Base-by-base conservation (phyloP, 345 rosid species). In the Odontarrhena argentea region DNA sequence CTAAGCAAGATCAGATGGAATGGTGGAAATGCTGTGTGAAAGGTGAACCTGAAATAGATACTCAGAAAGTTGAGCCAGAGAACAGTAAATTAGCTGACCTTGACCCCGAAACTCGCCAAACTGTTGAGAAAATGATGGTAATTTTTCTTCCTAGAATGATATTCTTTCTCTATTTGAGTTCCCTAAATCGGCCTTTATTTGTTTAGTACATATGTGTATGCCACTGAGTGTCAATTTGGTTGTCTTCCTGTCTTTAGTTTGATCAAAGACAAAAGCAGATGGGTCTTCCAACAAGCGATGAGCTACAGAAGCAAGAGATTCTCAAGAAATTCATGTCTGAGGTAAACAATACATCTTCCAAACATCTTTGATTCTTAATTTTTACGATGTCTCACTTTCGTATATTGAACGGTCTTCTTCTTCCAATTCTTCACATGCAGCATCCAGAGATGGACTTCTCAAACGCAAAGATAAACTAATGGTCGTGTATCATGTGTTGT, bases 81-180 rank as follows among this genome's bases (percentile, higher is more conserved):
- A 91, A 57, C 74, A 94, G 97, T 78, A 91, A 88, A 72, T 75
- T 94, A 12, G 78, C 86, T 60, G 97, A 94, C 78, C 82, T 91
- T 46, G 99, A 94, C 65, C 85, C 88, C 6, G 96, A 94, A 75
- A 88, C 96, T 40, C 78, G 97, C 46, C 83, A 78, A 46, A 88
- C 97, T 60, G 96, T 91, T 51, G 99, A 94, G 76, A 94, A 94
- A 83, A 91, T 88, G 99, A 88, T 91, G 99, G 99, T 88, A 86
- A 34, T 50, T 11, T 5, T 9, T 28, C 69, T 28, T 47, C 45
- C n/a, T 6, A 0, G 9, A 38, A 41, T 49, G 60, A 34, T 47
- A 7, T 24, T 46, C n/a, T 36, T 55, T 24, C 26, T 36, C 37
- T 37, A n/a, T 47, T 13, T 60, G 28, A 52, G 44, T 34, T n/a